A percentile compares a stretch with the other conserved stretches of the same genome.
phyloP scores from a whole-genome alignment of 2,329 filamentous ascomycete species.

The Rhinocladiella similis region DNA sequence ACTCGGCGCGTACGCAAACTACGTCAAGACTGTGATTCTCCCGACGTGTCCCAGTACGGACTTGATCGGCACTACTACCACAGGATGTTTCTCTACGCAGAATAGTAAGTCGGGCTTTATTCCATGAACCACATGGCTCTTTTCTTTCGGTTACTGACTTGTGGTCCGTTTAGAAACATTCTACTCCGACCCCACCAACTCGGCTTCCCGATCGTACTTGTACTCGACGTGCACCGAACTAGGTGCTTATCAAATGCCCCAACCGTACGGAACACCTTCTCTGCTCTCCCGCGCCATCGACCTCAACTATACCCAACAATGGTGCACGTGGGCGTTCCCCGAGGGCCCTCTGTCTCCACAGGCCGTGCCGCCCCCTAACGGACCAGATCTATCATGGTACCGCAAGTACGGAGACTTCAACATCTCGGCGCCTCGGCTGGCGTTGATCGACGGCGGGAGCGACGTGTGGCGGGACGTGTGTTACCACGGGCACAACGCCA shows the following conservation, averaged over 20 bases:
- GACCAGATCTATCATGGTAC: slow-evolving; percentile 44
- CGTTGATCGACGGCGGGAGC: slow-evolving; percentile 53
- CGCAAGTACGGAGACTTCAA: slow-evolving; percentile 51
- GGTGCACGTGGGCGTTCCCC: slow-evolving; percentile 57
- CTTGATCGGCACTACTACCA: slow-evolving; percentile 33
- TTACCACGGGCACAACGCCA: slow-evolving; percentile 50
- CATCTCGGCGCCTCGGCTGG: slow-evolving; percentile 48
- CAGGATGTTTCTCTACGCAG: slow-evolving; percentile 47
- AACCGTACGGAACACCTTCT: slow-evolving; percentile 38
- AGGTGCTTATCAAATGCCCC: slow-evolving; percentile 52
- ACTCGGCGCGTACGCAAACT: slow-evolving; percentile 54
- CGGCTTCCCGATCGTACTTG: slow-evolving; percentile 46
- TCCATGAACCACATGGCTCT: too few relatives aligned
- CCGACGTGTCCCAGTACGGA: slow-evolving; percentile 45
- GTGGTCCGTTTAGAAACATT: slow-evolving; percentile 33
- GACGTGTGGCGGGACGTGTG: slow-evolving; percentile 56
- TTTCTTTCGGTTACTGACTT: background rate
- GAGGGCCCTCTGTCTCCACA: slow-evolving; percentile 36
- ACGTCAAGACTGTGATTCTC: slow-evolving; percentile 49
- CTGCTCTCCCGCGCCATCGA: slow-evolving; percentile 51
- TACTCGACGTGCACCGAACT: slow-evolving; percentile 51
- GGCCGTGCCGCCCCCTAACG: slow-evolving; percentile 35
- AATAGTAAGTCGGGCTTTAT: slow-evolving; percentile 32
- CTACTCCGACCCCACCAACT: slow-evolving; percentile 48
- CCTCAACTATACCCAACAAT: slow-evolving; percentile 54